Base-by-base conservation (phyloP, 2,329 filamentous ascomycete genomes). In the Cryphonectria carpinicola region DNA sequence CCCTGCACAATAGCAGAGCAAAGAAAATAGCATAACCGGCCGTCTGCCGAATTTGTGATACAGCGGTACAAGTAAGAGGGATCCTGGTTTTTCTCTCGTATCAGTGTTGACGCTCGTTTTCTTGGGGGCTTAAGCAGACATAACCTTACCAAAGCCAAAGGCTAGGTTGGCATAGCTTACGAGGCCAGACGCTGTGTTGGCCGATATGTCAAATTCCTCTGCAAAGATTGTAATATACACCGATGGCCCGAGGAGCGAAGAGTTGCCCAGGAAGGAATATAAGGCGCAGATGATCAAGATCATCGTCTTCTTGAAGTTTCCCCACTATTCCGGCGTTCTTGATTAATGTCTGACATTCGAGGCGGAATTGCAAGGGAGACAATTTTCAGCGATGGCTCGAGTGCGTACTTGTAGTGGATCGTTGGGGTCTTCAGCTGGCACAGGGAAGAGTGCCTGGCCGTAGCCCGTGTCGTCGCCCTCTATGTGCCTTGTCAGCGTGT, bases 91-190 rank as follows among this genome's bases (percentile, higher is more conserved):
- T 17, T 8, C 25, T 3, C 25, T 35, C 11, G 8, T 49, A 54
- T 41, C 58, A 19, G 56, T 6, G 43, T 67, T 39, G 61, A 69
- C 37, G 32, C 64, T 28, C 62, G 10, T 3, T 25, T 7, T 49
- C 35, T 37, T 37, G 3, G 4, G 5, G 19, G 39, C 13, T n/a
- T 19, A 25, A 25, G 19, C 8, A 68, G 54, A 19, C 54, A 19
- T 28, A 19, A 10, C 14, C 71, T 71, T 78, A 78, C 85, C 86
- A 71, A 89, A 88, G 0, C 88, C 88, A 77, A 88, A 90, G 4
- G 85, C 84, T 28, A 90, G 80, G 76, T 89, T 90, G 0, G 87
- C 84, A 75, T 90, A 90, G 14, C 86, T 88, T 69, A 90, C 82
- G 46, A 90, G 77, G 10, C 85, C 84, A 0, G 87, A 88, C 0